Evolutionary conservation across 2,329 filamentous ascomycete genomes (phyloP), one percentile per base, ranked within the genome.

Genomic region (Fusarium musae): DNA sequence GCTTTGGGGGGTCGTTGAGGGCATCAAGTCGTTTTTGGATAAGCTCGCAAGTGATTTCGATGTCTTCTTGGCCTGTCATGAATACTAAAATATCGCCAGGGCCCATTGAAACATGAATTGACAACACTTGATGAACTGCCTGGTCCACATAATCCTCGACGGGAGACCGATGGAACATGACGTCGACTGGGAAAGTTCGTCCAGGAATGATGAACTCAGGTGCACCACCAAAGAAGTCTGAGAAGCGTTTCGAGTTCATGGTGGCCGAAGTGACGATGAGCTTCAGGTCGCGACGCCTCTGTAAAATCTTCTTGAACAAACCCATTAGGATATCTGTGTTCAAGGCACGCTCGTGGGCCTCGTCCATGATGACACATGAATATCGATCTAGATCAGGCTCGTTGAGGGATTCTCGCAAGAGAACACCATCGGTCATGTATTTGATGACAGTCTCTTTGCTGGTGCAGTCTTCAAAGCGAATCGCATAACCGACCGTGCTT

Each of bases 41-140:
- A 26, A 98, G 86, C 79, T 99, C 96, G 80, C 96, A 99, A 0
- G 97, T 99, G 46, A 93, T 93, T 82, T 99, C 96, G 70, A 99
- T 99, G 79, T 99, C 96, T 83, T 99, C 97, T 81, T 98, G 96
- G 16, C 96, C 96, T 0, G 97, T 99, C 96, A 99, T 99, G 83
- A 99, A 99, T 13, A 99, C 96, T 13, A 99, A 86, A 63, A 99
- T 98, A 83, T 99, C 96, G 17, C 96, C 96, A 2, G 91, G 84
- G 1, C 94, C 94, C 87, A 98, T 97, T 1, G 95, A 97, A 16
- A 99, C 95, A 78, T 99, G 96, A 58, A 99, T 98, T 2, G 95
- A 93, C 52, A 99, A 87, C 43, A 98, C 93, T 82, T 98, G 96
- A 79, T 98, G 96, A 59, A 99, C 96, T 4, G 97, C 94, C 76